Base-by-base conservation (phyloP, 2,329 filamentous ascomycete species). In the Juglanconis oblonga region DNA sequence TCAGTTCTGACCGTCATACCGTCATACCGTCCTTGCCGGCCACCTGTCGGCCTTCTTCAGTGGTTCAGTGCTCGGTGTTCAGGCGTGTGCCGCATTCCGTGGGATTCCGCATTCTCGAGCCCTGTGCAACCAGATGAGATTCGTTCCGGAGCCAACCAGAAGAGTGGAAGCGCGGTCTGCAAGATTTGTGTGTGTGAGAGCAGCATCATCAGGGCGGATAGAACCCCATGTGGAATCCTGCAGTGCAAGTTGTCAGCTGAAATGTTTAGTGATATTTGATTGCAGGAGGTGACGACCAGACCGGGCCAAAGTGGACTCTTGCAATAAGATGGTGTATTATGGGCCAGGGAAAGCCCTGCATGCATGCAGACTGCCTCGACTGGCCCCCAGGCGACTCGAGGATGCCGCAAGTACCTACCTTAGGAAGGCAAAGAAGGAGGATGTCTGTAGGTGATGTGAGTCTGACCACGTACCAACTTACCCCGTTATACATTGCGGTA, bases 231-330 rank as follows among this genome's bases (percentile, higher is more conserved):
- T 51, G 61, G 61, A 31, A 62, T 61, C 50, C 57, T 55, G 61
- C 53, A 52, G 57, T 50, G 54, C 57, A 44, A 60, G 57, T 61
- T 42, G 38, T 44, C 57, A 62, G 61, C 61, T 62, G 61, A 62
- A 57, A 57, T 57, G 57, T 48, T 53, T 61, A 62, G 61, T 57
- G 42, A 9, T 29, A n/a, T 45, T 17, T 17, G 58, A 53, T 55
- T 62, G 61, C 61, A 62, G 59, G 55, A 59, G 45, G 58, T 24
- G 10, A 45, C 32, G 50, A 35, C 24, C 54, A 60, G 56, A 51
- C 53, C 45, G 52, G 52, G 48, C 52, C n/a, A 55, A 13, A 31
- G 42, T 45, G 42, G 42, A 24, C n/a, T 45, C 42, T 13, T 8
- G 42, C n/a, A 45, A 24, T 45, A 24, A 45, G 13, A 45, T n/a